These are phyloP conservation scores for Gymnopilus dilepis DNA, from an alignment of 768 basidiomycete genomes.

Conservation along the genomic window DNA sequence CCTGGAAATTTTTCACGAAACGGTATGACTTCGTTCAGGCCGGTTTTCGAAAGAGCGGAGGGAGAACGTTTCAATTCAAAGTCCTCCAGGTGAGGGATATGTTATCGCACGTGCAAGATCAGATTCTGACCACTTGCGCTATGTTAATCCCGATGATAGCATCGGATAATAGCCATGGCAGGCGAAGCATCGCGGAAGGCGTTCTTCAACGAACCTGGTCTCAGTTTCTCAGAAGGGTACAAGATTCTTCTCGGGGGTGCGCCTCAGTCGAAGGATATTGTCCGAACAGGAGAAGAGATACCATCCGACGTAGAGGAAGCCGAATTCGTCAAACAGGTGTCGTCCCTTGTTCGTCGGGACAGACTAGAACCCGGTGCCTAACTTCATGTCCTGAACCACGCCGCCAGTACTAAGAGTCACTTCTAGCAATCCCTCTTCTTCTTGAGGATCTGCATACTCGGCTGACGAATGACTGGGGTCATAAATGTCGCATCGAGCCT, in stretches of 20 bases:
- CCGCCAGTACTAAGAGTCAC: background rate
- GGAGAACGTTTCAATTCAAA: constrained; percentile 30
- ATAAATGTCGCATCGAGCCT: constrained; percentile 34
- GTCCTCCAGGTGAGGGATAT: constrained; percentile 30
- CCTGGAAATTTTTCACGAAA: constrained; percentile 36
- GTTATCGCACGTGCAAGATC: background rate
- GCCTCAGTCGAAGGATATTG: constrained; percentile 30
- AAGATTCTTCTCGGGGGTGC: constrained; percentile 35
- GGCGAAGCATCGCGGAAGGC: constrained; percentile 28
- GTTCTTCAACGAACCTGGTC: constrained; percentile 31
- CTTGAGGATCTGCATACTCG: constrained; percentile 34
- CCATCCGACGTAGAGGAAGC: constrained; percentile 30
- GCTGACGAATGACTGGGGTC: constrained; percentile 34
- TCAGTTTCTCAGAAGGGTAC: constrained; percentile 36
- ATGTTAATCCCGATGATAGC: constrained; percentile 14
- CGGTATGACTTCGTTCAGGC: constrained; percentile 32
- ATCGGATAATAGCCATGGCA: constrained; percentile 22
- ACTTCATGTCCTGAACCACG: background rate
- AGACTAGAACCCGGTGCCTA: constrained; percentile 25
- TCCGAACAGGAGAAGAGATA: constrained; percentile 31
- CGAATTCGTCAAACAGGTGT: constrained; percentile 31
- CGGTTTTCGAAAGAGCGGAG: constrained; percentile 22
- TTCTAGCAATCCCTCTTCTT: constrained; percentile 31
- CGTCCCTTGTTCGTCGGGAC: constrained; percentile 23
- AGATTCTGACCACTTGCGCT: background rate